Conservation (phyloP, 805 yeast species). For the Nakazawaea molendinolei region DNA sequence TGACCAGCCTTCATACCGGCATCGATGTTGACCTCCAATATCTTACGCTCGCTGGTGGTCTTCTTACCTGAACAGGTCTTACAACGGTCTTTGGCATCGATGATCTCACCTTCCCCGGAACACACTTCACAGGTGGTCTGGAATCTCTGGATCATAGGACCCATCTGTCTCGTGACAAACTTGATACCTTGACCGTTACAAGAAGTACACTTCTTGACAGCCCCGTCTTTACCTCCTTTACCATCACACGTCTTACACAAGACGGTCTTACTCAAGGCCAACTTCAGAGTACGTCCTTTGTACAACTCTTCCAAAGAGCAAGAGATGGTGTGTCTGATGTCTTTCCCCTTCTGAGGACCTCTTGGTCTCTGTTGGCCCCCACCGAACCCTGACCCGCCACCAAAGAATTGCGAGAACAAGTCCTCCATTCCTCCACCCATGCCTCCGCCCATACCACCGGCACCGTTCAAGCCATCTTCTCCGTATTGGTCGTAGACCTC, state of each 20-base stretch:
- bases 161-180: conserved; percentile 96
- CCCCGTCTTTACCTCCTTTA: conserved; percentile 90
- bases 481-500: conserved; percentile 86
- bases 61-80: conserved; percentile 83
- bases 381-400: conserved; percentile 61
- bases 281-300: conserved; percentile 89
- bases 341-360: conserved; percentile 86
- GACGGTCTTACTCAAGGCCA: conserved; percentile 89
- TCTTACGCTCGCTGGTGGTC: conserved; percentile 81
- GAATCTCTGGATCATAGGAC: conserved; percentile 97
- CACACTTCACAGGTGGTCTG: conserved; percentile 92
- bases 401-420: conserved; percentile 53
- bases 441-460: conserved; percentile 59
- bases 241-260: conserved; percentile 89
- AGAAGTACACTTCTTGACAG: conserved; percentile 76
- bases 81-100: conserved; percentile 86
- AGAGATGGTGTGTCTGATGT: conserved; percentile 80
- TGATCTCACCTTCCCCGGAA: conserved; percentile 86
- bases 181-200: conserved; percentile 93
- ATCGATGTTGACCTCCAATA: conserved; percentile 88
- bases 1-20: conserved; percentile 97
- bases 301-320: conserved; percentile 90
- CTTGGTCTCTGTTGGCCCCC: conserved; percentile 60
- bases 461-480: conserved; percentile 83
- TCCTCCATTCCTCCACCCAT: conserved; percentile 46